phyloP scores from a whole-genome alignment of 768 basidiomycete genomes.

The Lactifluus hygrophoroides region DNA sequence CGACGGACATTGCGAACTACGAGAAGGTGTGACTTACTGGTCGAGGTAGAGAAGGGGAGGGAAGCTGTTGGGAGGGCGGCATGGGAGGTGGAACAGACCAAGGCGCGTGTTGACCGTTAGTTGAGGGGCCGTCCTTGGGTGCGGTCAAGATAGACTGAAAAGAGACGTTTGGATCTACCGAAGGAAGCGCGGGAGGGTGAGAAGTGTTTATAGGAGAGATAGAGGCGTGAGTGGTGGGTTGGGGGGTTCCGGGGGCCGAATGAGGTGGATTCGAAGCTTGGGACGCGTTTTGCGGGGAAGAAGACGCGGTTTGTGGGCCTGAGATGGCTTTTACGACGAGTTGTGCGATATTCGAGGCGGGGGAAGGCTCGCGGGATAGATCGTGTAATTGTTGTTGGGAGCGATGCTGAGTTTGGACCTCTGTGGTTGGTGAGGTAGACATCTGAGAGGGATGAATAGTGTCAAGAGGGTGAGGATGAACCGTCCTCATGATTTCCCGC shows the following conservation, averaged over 20 bases:
- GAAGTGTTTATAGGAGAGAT: slow-evolving; percentile 28
- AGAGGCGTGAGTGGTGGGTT: slow-evolving; percentile 26
- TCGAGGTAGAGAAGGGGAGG: slow-evolving; percentile 12
- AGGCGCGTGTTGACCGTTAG: slow-evolving; percentile 20
- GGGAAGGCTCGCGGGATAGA: slow-evolving; percentile 18
- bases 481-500: slow-evolving; percentile 39
- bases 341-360: slow-evolving; percentile 18
- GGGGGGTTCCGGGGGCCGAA: slow-evolving; percentile 24
- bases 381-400: slow-evolving; percentile 14
- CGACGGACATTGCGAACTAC: neutral
- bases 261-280: slow-evolving; percentile 28
- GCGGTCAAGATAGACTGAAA: slow-evolving; percentile 25
- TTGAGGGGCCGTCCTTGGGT: slow-evolving; percentile 13
- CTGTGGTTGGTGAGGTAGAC: slow-evolving; percentile 13
- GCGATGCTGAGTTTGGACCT: slow-evolving; percentile 16
- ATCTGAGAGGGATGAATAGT: slow-evolving; percentile 21
- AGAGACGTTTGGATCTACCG: slow-evolving; percentile 16
- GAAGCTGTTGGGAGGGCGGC: slow-evolving; percentile 13
- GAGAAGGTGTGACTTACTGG: slow-evolving; percentile 11
- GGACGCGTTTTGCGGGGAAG: slow-evolving; percentile 29
- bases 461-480: slow-evolving; percentile 42
- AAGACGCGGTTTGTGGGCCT: slow-evolving; percentile 20
- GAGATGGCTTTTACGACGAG: slow-evolving; percentile 21
- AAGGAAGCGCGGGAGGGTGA: slow-evolving; percentile 20
- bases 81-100: slow-evolving; percentile 17